Evolutionary conservation across 2,329 filamentous ascomycete genomes (phyloP).

Genomic region (Cordyceps javanica): DNA sequence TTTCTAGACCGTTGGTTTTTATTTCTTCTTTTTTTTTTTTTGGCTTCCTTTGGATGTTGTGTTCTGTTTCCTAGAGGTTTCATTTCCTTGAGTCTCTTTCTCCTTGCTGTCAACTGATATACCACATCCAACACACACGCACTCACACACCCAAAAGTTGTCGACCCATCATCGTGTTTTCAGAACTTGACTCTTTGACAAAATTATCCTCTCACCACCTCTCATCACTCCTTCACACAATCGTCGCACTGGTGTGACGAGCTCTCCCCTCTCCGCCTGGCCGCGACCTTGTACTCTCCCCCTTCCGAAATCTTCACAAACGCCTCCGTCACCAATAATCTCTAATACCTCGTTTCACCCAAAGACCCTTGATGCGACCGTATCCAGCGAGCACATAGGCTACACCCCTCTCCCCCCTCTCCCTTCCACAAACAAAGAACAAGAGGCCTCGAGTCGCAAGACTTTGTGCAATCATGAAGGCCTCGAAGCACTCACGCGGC

Average conservation of each 20-base stretch:
- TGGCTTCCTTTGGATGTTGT: not conserved
- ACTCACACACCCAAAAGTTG: not conserved
- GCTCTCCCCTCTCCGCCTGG: not conserved
- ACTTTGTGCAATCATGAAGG: not conserved
- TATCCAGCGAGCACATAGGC: too few species aligned
- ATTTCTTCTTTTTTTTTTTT: not conserved
- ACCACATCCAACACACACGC: too few species aligned
- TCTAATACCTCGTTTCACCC: not conserved
- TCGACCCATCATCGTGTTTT: not conserved
- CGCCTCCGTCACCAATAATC: not conserved
- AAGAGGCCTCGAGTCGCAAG: too few species aligned
- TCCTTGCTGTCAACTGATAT: not conserved
- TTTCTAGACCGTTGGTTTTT: conserved; percentile 7
- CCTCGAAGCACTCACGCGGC: not conserved
- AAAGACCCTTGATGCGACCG: not conserved
- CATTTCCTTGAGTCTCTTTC: not conserved
- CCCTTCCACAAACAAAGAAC: not conserved
- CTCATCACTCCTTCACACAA: not conserved
- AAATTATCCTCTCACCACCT: too few species aligned
- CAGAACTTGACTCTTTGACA: not conserved
- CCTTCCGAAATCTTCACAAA: not conserved
- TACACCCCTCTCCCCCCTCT: not conserved
- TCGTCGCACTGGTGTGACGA: conserved; percentile 6
- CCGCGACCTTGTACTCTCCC: not conserved
- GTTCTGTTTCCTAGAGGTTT: conserved; percentile 1